phyloP scores from a whole-genome alignment of 345 rosid genomes.

The Nephelium lappaceum region DNA sequence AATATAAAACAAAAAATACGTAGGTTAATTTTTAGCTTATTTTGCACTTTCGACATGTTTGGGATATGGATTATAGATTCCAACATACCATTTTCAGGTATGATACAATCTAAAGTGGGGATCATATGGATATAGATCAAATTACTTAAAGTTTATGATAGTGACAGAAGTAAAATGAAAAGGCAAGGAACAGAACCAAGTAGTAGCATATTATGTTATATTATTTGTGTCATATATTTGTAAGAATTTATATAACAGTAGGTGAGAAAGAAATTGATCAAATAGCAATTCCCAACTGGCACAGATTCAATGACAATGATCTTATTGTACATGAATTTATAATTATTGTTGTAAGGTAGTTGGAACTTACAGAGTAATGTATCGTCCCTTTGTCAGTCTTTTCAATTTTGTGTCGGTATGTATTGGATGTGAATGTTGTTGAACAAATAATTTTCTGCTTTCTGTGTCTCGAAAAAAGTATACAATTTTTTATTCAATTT shows the following conservation, averaged over 20 bases:
- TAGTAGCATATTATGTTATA: not conserved
- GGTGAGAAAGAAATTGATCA: conserved; percentile 8
- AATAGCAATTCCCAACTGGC: too few species aligned
- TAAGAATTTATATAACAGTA: not conserved
- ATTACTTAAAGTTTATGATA: conserved; percentile 2
- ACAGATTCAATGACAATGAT: too few species aligned
- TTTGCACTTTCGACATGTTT: not conserved
- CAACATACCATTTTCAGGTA: conserved; percentile 27
- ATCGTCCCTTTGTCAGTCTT: too few species aligned
- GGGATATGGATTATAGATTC: not conserved
- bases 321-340: too few species aligned
- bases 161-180: conserved; percentile 9
- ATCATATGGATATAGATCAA: conserved; percentile 11
- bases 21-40: conserved; percentile 41
- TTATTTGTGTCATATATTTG: conserved; percentile 23
- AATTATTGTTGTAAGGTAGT: too few species aligned
- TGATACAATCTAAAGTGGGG: conserved; percentile 16
- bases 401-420: too few species aligned
- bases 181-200: not conserved
- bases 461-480: too few species aligned
- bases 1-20: conserved; percentile 66
- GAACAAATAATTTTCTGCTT: too few species aligned
- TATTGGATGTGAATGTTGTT: too few species aligned
- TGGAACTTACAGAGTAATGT: too few species aligned
- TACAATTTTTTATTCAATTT: too few species aligned